Base-by-base conservation (phyloP, 306 rosid species). In the Cicer cuneatum region DNA sequence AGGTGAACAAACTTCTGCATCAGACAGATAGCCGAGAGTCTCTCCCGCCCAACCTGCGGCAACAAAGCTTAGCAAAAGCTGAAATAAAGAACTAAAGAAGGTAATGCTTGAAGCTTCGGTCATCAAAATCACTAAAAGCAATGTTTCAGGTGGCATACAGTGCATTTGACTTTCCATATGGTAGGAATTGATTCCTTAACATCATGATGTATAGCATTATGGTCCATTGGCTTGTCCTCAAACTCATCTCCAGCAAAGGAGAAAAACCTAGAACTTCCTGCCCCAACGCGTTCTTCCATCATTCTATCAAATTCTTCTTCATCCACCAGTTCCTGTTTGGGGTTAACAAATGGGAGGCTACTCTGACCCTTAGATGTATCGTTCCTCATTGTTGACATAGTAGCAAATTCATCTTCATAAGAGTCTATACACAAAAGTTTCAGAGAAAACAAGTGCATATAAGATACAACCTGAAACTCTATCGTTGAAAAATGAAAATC, bases 1-100 rank as follows among this genome's bases (percentile, higher is more conserved):
- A 95, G 75, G 76, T 95, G 96, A 82, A 83, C 92, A 89, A 79
- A 95, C 87, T 92, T 95, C 85, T 95, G 99, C 98, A 95, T 92
- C 58, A 95, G 83, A 86, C 97, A 95, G 76, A 90, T 81, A 42
- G 87, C 88, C 21, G 94, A 87, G 65, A 80, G 85, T 86, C 89
- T 85, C 87, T 95, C 99, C 0, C 97, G 96, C 73, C 99, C 99
- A 83, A 89, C 99, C 99, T 95, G 81, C 84, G 73, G 57, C 46
- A 69, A 71, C 61, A 71, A 54, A 61, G 53, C 54, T 14, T 47
- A 71, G 58, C 10, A 67, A 78, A 38, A 11, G 11, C 15, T 1
- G 40, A 60, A 47, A 24, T 39, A 62, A 47, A 4, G 38, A 66
- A 51, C 57, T 10, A 59, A 72, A 49, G 10, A 54, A 15, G 9